Evolutionary conservation across 2,329 filamentous ascomycete genomes (phyloP).

Genomic region (Escovopsis sp.): DNA sequence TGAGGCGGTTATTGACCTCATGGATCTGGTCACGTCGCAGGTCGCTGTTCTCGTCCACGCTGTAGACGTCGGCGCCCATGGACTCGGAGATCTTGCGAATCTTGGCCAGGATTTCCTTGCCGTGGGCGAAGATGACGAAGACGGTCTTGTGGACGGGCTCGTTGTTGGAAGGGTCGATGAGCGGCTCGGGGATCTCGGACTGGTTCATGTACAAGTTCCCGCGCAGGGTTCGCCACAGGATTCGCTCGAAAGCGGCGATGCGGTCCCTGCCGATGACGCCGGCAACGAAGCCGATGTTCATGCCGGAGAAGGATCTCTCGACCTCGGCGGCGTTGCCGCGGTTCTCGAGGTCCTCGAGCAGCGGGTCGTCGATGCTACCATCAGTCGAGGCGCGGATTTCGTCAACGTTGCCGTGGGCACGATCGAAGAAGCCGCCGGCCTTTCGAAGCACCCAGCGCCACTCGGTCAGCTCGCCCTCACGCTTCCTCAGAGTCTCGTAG

Average conservation of each 20-base stretch:
- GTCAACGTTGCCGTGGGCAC: constrained; percentile 89
- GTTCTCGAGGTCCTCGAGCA: constrained; percentile 86
- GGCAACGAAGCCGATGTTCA: constrained; percentile 98
- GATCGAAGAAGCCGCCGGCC: constrained; percentile 93
- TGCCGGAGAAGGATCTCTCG: constrained; percentile 81
- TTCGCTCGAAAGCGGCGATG: constrained; percentile 90
- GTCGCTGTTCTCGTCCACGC: constrained; percentile 94
- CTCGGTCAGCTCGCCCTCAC: constrained; percentile 90
- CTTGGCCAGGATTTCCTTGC: constrained; percentile 96
- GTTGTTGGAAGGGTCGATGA: constrained; percentile 84
- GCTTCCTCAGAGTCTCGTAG: constrained; percentile 96
- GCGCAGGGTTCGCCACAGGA: constrained; percentile 90
- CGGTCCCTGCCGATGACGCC: constrained; percentile 89
- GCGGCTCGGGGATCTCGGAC: constrained; percentile 87
- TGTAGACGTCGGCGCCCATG: constrained; percentile 88
- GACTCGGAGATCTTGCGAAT: constrained; percentile 98
- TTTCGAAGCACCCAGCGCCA: constrained; percentile 97
- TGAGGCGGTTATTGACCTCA: constrained; percentile 86
- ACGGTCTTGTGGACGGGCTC: constrained; percentile 93
- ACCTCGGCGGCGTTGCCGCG: constrained; percentile 50
- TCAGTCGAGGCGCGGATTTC: constrained; percentile 86
- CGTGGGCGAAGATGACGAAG: constrained; percentile 97
- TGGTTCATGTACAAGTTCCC: constrained; percentile 99
- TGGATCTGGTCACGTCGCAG: constrained; percentile 89
- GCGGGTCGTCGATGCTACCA: constrained; percentile 70